Percentiles rank a stretch among this genome's conserved stretches.
phyloP scores from a whole-genome alignment of 2,329 filamentous ascomycete genomes.

The Davidsoniella australis region DNA sequence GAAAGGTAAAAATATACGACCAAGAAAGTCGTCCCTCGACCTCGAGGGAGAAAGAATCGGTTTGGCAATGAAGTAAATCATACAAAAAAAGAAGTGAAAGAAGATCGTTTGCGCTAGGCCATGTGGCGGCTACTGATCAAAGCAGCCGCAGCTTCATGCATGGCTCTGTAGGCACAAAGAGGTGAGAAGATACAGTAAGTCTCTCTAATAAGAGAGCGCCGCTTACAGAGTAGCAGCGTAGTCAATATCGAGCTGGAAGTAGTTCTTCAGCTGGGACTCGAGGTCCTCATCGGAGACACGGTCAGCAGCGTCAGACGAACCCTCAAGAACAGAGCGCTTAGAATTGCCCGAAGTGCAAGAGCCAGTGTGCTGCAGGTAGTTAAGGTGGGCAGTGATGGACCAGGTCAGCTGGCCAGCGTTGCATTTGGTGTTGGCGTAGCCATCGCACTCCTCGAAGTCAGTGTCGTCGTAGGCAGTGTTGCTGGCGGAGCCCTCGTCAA shows the following conservation, averaged over 20 bases:
- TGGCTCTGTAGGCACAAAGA: too few species aligned
- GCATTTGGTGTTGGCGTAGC: conserved; percentile 29
- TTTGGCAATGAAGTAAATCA: too few species aligned
- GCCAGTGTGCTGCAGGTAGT: conserved; percentile 30
- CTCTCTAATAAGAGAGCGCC: not conserved
- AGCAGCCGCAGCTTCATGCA: too few species aligned
- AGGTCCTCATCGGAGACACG: conserved; percentile 22
- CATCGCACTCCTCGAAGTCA: conserved; percentile 31
- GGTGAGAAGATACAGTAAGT: too few species aligned
- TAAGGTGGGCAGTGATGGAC: conserved; percentile 27
- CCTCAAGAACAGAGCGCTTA: conserved; percentile 3
- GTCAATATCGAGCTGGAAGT: conserved; percentile 21
- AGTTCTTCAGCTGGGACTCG: conserved; percentile 22
- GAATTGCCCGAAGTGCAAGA: conserved; percentile 20
- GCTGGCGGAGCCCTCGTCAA: conserved; percentile 23
- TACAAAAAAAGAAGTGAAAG: too few species aligned
- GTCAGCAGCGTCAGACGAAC: conserved; percentile 8
- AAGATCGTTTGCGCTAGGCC: too few species aligned
- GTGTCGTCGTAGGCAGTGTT: conserved; percentile 21
- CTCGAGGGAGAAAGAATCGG: too few species aligned
- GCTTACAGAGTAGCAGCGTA: conserved; percentile 15
- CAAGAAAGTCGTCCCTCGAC: too few species aligned
- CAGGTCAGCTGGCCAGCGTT: conserved; percentile 33
- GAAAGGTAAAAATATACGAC: too few species aligned
- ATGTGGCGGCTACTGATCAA: too few species aligned